Evolutionary conservation across 371 early-diverging fungal genomes (phyloP).

Genomic region (Mucor racemosus): DNA sequence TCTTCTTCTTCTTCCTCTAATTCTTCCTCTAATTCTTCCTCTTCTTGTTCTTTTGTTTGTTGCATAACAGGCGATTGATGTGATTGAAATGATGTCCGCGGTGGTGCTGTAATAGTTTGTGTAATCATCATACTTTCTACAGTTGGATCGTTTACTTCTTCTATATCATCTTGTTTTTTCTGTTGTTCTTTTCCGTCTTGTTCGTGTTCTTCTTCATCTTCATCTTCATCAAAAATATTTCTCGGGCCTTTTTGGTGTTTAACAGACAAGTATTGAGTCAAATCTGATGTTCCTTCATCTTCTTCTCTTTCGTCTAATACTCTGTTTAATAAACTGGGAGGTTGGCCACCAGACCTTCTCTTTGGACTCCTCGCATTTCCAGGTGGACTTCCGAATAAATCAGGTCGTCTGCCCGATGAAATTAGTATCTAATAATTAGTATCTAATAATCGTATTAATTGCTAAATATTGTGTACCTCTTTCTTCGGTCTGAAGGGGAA

Average conservation of each 20-base stretch:
- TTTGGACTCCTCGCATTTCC: neutral
- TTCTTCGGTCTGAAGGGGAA: slow-evolving; percentile 4
- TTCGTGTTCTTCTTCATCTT: neutral
- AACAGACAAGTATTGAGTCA: neutral
- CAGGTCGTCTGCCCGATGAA: slow-evolving; percentile 9
- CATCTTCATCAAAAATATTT: slow-evolving; percentile 15
- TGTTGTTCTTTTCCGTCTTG: neutral
- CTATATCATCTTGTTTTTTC: neutral
- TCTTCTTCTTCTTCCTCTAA: neutral
- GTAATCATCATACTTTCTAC: slow-evolving; percentile 6
- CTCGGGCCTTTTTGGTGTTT: neutral
- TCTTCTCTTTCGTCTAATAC: slow-evolving; percentile 1
- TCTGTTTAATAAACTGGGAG: slow-evolving; percentile 12
- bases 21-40: neutral
- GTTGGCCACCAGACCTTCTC: slow-evolving; percentile 5
- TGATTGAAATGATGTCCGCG: neutral
- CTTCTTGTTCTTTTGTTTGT: neutral
- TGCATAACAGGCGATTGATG: neutral
- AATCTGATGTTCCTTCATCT: slow-evolving; percentile 7
- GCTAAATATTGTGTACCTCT: slow-evolving; percentile 1
- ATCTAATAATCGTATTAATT: neutral
- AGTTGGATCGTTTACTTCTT: slow-evolving; percentile 2
- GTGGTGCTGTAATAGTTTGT: neutral
- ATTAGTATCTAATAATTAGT: neutral
- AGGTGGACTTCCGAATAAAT: slow-evolving; percentile 18